Base-by-base conservation (phyloP, 805 yeast species). In the Saturnispora mendoncae region DNA sequence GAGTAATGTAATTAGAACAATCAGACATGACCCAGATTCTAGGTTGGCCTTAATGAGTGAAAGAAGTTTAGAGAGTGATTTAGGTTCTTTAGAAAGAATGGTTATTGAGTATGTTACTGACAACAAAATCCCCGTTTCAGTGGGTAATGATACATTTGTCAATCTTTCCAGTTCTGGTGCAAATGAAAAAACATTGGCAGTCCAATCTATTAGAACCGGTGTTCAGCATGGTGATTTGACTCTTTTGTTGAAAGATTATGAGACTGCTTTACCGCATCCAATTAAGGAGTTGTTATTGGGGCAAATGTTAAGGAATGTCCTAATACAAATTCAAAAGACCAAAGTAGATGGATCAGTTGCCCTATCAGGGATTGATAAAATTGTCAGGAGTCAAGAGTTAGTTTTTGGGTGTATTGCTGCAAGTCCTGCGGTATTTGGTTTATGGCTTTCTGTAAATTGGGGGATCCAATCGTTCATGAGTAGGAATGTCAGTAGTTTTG, bases 341-440 rank as follows among this genome's bases (percentile, higher is more conserved):
- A 90, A 90, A 61, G 97, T 92, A 6, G 98, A 90, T 58, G 95
- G 95, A 7, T 87, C 84, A 28, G 66, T 87, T 4, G 97, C 96
- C 0, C 73, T 90, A 46, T 76, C 73, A 51, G 97, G 97, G 7
- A 88, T 92, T 47, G 97, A 92, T 61, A 80, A 84, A 56, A 66
- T 90, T 49, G 69, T 92, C 34, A 82, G 86, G 58, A 80, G 92
- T 38, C 98, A 90, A 63, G 95, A 92, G 57, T 71, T 90, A 41
- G 92, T 92, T n/a, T 85, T 90, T 64, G 96, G 95, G 1, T 66
- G 85, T 18, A 83, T 92, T 20, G 95, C 97, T 1, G 79, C 92
- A 3, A 74, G 88, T 15, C 98, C 98, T 0, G 72, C 90, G 39
- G 51, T 76, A 18, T 50, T 85, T 41, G 72, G 80, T 13, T 47